These are phyloP conservation scores for Trypanosoma vivax DNA, from an alignment of 208 protist genomes.

Conservation along the genomic window DNA sequence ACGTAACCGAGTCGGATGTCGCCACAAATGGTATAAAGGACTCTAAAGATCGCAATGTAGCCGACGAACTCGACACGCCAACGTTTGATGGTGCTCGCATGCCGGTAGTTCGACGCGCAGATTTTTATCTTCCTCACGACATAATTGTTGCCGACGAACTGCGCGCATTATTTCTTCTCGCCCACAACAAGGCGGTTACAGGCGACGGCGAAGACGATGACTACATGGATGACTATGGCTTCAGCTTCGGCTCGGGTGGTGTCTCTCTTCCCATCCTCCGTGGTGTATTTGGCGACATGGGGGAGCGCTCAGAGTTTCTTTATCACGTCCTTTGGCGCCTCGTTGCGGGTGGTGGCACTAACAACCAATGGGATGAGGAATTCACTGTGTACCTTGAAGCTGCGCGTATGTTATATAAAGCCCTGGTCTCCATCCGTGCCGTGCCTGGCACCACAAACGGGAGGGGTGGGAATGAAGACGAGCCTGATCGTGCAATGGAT, in stretches of 20 bases:
- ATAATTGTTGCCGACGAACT: slow-evolving; percentile 66
- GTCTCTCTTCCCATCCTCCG: slow-evolving; percentile 20
- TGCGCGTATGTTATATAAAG: slow-evolving; percentile 31
- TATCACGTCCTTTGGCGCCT: slow-evolving; percentile 73
- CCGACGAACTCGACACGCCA: not conserved
- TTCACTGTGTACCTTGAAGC: slow-evolving; percentile 44
- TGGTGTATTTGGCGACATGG: slow-evolving; percentile 18
- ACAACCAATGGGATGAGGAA: slow-evolving; percentile 82
- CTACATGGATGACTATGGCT: slow-evolving; percentile 12
- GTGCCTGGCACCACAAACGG: slow-evolving; percentile 2
- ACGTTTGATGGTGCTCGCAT: slow-evolving; percentile 15
- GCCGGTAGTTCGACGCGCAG: slow-evolving; percentile 32
- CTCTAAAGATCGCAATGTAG: not conserved
- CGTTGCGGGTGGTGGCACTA: slow-evolving; percentile 50
- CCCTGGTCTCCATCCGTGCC: slow-evolving; percentile 31
- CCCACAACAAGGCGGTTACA: slow-evolving; percentile 20
- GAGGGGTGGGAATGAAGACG: slow-evolving; percentile 1
- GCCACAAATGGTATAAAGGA: no score
- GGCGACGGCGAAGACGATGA: slow-evolving; percentile 37
- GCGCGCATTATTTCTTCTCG: slow-evolving; percentile 52
- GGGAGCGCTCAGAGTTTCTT: slow-evolving; percentile 43
- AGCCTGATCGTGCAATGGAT: slow-evolving; percentile 6
- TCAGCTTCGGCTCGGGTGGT: slow-evolving; percentile 4
- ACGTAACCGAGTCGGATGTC: not conserved
- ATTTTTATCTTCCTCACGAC: slow-evolving; percentile 46